Conservation (phyloP, 1,284 basidiomycete species). For the Malassezia equina region DNA sequence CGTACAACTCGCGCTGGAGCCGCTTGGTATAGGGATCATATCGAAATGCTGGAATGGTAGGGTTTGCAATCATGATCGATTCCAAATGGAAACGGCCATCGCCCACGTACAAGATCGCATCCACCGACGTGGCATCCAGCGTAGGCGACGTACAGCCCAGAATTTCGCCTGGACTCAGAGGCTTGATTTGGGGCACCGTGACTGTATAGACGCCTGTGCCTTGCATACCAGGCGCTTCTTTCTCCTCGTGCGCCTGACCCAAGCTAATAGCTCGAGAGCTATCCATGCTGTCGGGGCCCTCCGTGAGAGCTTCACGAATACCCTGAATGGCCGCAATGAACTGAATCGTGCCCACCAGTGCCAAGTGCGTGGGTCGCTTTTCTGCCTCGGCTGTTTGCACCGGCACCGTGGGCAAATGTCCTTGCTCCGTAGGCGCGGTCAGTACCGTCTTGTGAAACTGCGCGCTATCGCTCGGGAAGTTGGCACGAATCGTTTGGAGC, state of each 20-base stretch:
- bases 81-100: constrained; percentile 98
- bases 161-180: constrained; percentile 90
- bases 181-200: constrained; percentile 75
- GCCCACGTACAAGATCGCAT: constrained; percentile 63
- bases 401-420: neutral
- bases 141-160: constrained; percentile 90
- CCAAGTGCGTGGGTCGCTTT: constrained; percentile 27
- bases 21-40: constrained; percentile 99
- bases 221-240: neutral
- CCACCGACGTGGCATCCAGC: constrained; percentile 45
- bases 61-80: constrained; percentile 98
- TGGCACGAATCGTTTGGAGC: constrained; percentile 69
- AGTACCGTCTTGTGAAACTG: constrained; percentile 56
- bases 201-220: constrained; percentile 27
- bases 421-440: constrained; percentile 5
- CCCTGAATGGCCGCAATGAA: constrained; percentile 44
- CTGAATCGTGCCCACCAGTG: constrained; percentile 44
- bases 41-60: constrained; percentile 84
- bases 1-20: constrained; percentile 81
- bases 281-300: neutral
- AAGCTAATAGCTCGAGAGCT: neutral
- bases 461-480: constrained; percentile 65
- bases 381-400: neutral
- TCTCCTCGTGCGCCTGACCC: neutral
- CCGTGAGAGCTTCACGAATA: constrained; percentile 31